phyloP scores from a whole-genome alignment of 805 yeast species.

The Wickerhamiella parazyma region DNA sequence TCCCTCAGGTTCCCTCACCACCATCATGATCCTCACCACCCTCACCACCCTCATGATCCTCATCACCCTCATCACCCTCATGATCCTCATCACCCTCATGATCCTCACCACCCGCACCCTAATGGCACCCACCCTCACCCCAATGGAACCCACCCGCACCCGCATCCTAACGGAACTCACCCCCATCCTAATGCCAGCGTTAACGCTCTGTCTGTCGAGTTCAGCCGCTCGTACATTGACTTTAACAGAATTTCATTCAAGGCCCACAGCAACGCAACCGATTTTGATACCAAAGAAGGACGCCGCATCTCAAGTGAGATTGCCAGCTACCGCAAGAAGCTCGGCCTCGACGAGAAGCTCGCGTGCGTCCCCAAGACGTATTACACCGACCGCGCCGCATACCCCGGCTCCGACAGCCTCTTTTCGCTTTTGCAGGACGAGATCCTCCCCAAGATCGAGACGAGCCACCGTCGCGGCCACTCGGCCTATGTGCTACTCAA shows the following conservation, averaged over 20 bases:
- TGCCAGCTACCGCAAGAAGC: slow-evolving; percentile 30
- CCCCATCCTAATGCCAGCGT: slow-evolving; percentile 1
- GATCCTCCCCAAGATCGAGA: slow-evolving; percentile 36
- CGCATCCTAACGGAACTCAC: neutral
- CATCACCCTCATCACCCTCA: slow-evolving; percentile 1
- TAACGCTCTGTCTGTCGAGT: slow-evolving; percentile 13
- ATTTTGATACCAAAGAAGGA: slow-evolving; percentile 47
- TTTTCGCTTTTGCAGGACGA: slow-evolving; percentile 43
- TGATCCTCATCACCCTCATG: neutral
- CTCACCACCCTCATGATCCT: slow-evolving; percentile 5
- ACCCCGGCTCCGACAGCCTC: slow-evolving; percentile 41
- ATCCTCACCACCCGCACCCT: neutral
- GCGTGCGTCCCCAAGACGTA: slow-evolving; percentile 59
- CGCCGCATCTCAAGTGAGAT: slow-evolving; percentile 33
- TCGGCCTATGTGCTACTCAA: slow-evolving; percentile 50
- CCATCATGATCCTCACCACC: slow-evolving; percentile 1
- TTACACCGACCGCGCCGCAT: slow-evolving; percentile 53
- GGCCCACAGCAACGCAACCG: slow-evolving; percentile 32
- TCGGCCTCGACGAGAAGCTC: slow-evolving; percentile 39
- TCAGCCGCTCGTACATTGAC: slow-evolving; percentile 62
- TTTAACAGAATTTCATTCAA: slow-evolving; percentile 59
- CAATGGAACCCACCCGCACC: slow-evolving; percentile 5
- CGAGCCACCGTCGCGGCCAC: slow-evolving; percentile 17
- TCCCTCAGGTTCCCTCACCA: slow-evolving; percentile 32
- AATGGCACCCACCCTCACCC: slow-evolving; percentile 3